These are phyloP conservation scores for Lojkania enalia DNA, from an alignment of 2,329 filamentous ascomycete genomes.

Conservation along the genomic window DNA sequence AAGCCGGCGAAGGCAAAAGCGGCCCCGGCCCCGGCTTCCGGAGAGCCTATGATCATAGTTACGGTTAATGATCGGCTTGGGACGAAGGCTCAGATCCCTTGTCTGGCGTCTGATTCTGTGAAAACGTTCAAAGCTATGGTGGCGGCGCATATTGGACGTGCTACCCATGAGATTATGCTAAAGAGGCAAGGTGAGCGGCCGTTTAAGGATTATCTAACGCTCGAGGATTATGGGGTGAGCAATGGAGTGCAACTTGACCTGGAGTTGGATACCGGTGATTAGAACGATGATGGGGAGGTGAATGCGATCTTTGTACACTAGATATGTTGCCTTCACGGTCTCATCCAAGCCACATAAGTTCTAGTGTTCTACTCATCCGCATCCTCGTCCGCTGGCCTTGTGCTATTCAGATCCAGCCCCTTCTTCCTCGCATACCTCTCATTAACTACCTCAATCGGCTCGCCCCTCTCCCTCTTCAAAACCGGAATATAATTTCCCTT, in stretches of 20 bases:
- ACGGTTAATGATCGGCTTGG: conserved; percentile 93
- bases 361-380: conserved; percentile 41
- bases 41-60: conserved; percentile 89
- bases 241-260: conserved; percentile 73
- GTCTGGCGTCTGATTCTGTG: conserved; percentile 80
- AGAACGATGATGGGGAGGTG: conserved; percentile 19
- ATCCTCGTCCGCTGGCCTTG: conserved; percentile 26
- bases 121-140: conserved; percentile 90
- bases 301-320: too few relatives aligned
- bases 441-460: conserved; percentile 65
- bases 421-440: conserved; percentile 59
- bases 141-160: conserved; percentile 82
- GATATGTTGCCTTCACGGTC: too few relatives aligned
- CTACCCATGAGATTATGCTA: conserved; percentile 87
- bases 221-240: conserved; percentile 92
- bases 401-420: conserved; percentile 41
- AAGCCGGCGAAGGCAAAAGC: conserved; percentile 22
- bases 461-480: conserved; percentile 59
- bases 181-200: conserved; percentile 90
- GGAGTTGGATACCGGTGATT: conserved; percentile 45
- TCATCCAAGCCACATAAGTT: too few relatives aligned
- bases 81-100: conserved; percentile 93
- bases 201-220: conserved; percentile 85
- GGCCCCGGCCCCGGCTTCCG: conserved; percentile 23
- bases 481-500: conserved; percentile 62